A percentile compares a stretch with the other conserved stretches of the same genome.
Conservation (phyloP, 441 rosid genomes). For the Eruca vesicaria region DNA sequence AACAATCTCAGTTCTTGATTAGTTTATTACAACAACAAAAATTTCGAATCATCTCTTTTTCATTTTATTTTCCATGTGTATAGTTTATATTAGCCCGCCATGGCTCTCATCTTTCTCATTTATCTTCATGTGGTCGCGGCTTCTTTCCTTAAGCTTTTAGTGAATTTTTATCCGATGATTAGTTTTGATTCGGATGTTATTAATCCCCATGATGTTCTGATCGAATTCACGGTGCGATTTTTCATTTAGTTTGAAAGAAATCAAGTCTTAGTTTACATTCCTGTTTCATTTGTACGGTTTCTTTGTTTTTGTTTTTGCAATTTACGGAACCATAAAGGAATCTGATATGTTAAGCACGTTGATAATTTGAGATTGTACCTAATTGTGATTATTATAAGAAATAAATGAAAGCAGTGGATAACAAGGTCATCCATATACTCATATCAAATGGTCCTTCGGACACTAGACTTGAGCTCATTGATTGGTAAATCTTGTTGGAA, state of each 20-base stretch:
- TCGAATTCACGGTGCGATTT: conserved; percentile 28
- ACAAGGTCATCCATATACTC: conserved; percentile 3
- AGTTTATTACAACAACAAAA: background rate
- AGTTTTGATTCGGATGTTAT: conserved; percentile 23
- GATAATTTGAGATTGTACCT: background rate
- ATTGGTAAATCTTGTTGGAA: background rate
- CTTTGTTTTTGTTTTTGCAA: background rate
- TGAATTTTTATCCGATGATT: conserved; percentile 15
- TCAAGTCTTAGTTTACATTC: background rate
- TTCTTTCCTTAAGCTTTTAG: conserved; percentile 1
- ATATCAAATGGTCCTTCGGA: conserved; percentile 17
- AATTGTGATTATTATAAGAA: background rate
- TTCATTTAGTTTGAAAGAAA: background rate
- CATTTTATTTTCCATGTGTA: background rate
- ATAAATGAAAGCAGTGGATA: background rate
- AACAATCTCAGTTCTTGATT: conserved; percentile 49
- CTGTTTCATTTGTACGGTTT: background rate
- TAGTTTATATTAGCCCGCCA: conserved; percentile 32
- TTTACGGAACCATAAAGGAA: background rate
- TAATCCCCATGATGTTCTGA: conserved; percentile 31
- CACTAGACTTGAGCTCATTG: conserved; percentile 18
- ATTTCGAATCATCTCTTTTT: background rate
- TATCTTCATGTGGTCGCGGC: conserved; percentile 28
- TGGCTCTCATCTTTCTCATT: conserved; percentile 10
- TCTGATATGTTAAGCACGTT: background rate